These are phyloP conservation scores for Backusella australiensis DNA, from an alignment of 192 early-diverging fungal genomes.

Conservation along the genomic window DNA sequence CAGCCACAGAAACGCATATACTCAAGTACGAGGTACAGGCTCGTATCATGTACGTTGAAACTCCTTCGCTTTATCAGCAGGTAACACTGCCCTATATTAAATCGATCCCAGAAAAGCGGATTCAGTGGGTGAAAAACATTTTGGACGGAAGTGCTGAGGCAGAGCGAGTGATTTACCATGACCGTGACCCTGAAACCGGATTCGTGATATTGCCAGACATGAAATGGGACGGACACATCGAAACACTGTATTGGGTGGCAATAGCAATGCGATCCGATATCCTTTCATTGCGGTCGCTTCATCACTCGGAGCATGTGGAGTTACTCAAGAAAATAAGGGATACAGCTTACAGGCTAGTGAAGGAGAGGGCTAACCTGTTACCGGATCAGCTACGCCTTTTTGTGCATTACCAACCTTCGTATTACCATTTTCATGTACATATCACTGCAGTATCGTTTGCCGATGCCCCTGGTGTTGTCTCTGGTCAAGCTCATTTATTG, in stretches of 20 bases:
- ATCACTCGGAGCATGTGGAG: conserved; percentile 45
- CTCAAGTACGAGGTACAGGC: conserved; percentile 66
- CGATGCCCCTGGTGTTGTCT: conserved; percentile 50
- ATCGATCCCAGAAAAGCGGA: conserved; percentile 50
- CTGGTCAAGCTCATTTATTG: conserved; percentile 68
- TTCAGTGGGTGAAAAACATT: conserved; percentile 82
- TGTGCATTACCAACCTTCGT: conserved; percentile 80
- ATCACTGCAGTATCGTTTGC: conserved; percentile 63
- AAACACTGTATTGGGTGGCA: conserved; percentile 65
- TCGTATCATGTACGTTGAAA: conserved; percentile 61
- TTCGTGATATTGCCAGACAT: conserved; percentile 78
- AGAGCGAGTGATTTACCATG: conserved; percentile 64
- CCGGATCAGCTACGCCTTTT: conserved; percentile 64
- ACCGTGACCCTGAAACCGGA: conserved; percentile 54
- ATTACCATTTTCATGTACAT: conserved; percentile 83
- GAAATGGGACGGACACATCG: conserved; percentile 74
- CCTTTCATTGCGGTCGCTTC: conserved; percentile 63
- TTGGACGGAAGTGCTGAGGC: conserved; percentile 60
- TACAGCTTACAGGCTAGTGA: conserved; percentile 46
- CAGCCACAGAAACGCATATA: conserved; percentile 70
- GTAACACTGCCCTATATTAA: conserved; percentile 62
- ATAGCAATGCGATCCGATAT: conserved; percentile 57
- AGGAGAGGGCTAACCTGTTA: conserved; percentile 43
- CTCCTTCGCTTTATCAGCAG: conserved; percentile 54
- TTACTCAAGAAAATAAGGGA: conserved; percentile 61